These are phyloP conservation scores for Auricularia heimuer DNA, from an alignment of 768 basidiomycete species.

Conservation along the genomic window DNA sequence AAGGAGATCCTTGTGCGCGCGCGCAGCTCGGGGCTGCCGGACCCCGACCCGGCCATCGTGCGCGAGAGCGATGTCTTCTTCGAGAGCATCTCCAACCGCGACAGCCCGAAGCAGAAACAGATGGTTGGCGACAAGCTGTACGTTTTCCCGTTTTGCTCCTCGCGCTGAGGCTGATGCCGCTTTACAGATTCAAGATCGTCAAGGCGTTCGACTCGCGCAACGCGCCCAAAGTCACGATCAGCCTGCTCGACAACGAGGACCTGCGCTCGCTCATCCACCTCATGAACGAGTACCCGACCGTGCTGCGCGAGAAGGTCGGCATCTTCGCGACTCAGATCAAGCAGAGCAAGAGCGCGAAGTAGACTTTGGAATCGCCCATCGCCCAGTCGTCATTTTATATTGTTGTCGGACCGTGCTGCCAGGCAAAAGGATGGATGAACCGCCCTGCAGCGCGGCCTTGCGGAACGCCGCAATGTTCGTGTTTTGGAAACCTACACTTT, in stretches of 20 bases:
- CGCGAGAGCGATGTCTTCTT: conserved; percentile 67
- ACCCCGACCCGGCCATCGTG: conserved; percentile 58
- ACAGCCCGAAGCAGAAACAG: conserved; percentile 61
- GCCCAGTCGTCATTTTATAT: neutral
- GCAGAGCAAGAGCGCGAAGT: neutral
- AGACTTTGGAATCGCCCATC: neutral
- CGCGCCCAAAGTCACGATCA: conserved; percentile 77
- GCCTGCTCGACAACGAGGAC: conserved; percentile 76
- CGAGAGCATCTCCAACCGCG: conserved; percentile 47
- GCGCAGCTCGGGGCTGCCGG: conserved; percentile 45
- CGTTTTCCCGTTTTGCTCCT: conserved; percentile 21
- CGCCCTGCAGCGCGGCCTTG: neutral
- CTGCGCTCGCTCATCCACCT: conserved; percentile 74
- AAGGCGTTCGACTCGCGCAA: conserved; percentile 42
- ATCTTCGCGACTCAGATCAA: neutral
- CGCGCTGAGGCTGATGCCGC: conserved; percentile 1
- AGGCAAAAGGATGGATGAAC: neutral
- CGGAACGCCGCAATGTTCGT: neutral
- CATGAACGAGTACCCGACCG: conserved; percentile 75
- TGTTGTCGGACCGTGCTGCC: neutral
- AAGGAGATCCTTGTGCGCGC: conserved; percentile 63
- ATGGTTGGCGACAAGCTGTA: conserved; percentile 69
- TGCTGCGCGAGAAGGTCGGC: conserved; percentile 64
- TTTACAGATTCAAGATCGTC: conserved; percentile 38
- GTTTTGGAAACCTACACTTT: neutral